Evolutionary conservation across 2,329 filamentous ascomycete species (phyloP), one percentile per base, ranked within the genome.

Genomic region (Trichoderma atrobrunneum): DNA sequence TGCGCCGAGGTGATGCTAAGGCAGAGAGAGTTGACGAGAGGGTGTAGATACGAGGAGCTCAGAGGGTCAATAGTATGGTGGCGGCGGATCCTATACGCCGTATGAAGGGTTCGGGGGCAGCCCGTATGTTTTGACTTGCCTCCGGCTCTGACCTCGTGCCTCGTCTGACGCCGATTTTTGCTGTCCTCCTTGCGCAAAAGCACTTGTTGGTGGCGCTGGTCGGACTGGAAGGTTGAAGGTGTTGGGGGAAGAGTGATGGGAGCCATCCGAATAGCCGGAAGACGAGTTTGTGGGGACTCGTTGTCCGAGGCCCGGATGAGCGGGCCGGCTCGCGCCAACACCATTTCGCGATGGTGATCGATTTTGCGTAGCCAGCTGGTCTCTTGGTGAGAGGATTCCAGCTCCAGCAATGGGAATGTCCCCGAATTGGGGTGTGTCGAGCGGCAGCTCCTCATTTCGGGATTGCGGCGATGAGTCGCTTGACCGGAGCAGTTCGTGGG

Each of bases 401-500:
- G 85, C 86, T 36, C 87, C 87, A 65, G 85, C 87, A 73, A 93
- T 89, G 51, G 90, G 90, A 72, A 93, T 93, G 76, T 93, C 90
- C 72, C 90, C 91, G 69, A 91, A 92, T 12, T 90, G 92, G 36
- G 92, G 91, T 21, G 90, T 92, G 62, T 85, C 83, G 71, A 84
- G 82, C 70, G 84, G 84, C 61, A 83, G 83, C 63, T 85, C 83
- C 64, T 85, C 79, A 77, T 81, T 73, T 75, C 83, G 77, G 75
- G 79, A 71, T 75, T 78, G 80, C 73, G 84, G 88, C 7, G 89
- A 88, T 12, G 89, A 91, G 76, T 91, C 89, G 76, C 83, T 86
- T 30, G 87, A 87, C 72, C 91, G 89, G 62, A 94, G 87, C 39
- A 95, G 87, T 12, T 93, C 92, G 78, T 93, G 91, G 1, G 93